A percentile compares a stretch with the other conserved stretches of the same genome.
Evolutionary conservation across 2,329 filamentous ascomycete genomes (phyloP).

Genomic region (Aspergillus fijiensis): DNA sequence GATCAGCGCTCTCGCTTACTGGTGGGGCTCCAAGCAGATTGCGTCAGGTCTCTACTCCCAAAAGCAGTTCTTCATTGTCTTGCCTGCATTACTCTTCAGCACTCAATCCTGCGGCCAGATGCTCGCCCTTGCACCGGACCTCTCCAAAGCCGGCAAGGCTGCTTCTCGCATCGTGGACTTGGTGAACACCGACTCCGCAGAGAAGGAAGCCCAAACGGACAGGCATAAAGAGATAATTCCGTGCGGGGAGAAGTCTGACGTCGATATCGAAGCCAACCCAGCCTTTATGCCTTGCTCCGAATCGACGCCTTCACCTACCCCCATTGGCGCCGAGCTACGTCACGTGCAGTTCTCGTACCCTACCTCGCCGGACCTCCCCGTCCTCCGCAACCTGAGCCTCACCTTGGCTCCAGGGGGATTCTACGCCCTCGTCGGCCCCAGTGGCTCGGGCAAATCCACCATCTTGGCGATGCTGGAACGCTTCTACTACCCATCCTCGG

Average conservation of each 20-base stretch:
- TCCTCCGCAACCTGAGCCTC: slow-evolving; percentile 58
- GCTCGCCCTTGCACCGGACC: slow-evolving; percentile 71
- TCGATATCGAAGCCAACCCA: slow-evolving; percentile 1
- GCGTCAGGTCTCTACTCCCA: slow-evolving; percentile 64
- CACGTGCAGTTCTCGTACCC: slow-evolving; percentile 67
- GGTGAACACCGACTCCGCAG: slow-evolving; percentile 37
- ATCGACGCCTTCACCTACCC: background rate
- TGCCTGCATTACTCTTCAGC: slow-evolving; percentile 69
- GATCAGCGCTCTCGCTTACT: slow-evolving; percentile 74
- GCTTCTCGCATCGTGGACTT: slow-evolving; percentile 56
- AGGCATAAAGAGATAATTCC: background rate
- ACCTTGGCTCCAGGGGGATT: slow-evolving; percentile 48
- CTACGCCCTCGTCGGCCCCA: slow-evolving; percentile 63
- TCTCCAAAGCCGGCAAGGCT: slow-evolving; percentile 65
- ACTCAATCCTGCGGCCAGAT: slow-evolving; percentile 73
- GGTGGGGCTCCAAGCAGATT: slow-evolving; percentile 74
- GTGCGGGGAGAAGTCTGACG: background rate
- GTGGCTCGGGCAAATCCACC: slow-evolving; percentile 67
- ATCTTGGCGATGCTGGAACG: slow-evolving; percentile 58
- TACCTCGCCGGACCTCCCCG: slow-evolving; percentile 58
- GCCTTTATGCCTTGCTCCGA: background rate
- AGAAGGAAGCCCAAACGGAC: slow-evolving; percentile 25
- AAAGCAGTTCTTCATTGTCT: slow-evolving; percentile 71
- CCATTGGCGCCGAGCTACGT: slow-evolving; percentile 53
- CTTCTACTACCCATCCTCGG: slow-evolving; percentile 54